These are phyloP conservation scores for Alternaria hordeiaustralica DNA, from an alignment of 2,329 filamentous ascomycete species.

Conservation along the genomic window DNA sequence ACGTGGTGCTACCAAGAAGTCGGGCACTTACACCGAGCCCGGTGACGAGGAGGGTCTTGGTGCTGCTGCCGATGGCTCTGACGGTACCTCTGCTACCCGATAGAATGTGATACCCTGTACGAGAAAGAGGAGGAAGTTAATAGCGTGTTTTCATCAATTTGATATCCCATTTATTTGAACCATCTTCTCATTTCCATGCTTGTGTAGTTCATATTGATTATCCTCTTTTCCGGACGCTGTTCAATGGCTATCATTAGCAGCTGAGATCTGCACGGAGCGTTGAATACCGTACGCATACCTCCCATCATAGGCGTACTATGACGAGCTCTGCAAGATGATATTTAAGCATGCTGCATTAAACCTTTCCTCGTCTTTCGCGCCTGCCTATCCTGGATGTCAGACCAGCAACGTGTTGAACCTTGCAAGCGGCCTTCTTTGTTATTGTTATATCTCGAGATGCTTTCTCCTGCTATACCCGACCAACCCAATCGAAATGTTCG, in stretches of 20 bases:
- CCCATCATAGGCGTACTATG: neutral
- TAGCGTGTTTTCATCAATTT: neutral
- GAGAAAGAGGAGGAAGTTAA: fast-evolving
- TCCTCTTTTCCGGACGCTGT: too few relatives aligned
- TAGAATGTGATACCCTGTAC: neutral
- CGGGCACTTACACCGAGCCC: conserved; percentile 58
- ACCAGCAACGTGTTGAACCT: neutral
- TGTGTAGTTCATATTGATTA: too few relatives aligned
- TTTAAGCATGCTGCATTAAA: neutral
- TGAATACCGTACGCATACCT: too few relatives aligned
- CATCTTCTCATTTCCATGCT: neutral
- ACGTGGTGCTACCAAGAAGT: conserved; percentile 54
- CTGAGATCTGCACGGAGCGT: too few relatives aligned
- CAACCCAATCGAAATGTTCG: neutral
- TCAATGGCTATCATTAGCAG: too few relatives aligned
- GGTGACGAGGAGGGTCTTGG: conserved; percentile 59
- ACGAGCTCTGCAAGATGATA: neutral
- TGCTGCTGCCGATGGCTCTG: conserved; percentile 41
- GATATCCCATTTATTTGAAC: neutral
- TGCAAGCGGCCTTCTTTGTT: neutral
- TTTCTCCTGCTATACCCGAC: neutral
- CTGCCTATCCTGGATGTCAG: neutral
- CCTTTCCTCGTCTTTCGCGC: neutral
- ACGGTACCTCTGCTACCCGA: conserved; percentile 39
- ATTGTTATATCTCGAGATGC: too few relatives aligned